These are phyloP conservation scores for Pythium dissotocum DNA, from an alignment of 352 stramenopile species.

Conservation along the genomic window DNA sequence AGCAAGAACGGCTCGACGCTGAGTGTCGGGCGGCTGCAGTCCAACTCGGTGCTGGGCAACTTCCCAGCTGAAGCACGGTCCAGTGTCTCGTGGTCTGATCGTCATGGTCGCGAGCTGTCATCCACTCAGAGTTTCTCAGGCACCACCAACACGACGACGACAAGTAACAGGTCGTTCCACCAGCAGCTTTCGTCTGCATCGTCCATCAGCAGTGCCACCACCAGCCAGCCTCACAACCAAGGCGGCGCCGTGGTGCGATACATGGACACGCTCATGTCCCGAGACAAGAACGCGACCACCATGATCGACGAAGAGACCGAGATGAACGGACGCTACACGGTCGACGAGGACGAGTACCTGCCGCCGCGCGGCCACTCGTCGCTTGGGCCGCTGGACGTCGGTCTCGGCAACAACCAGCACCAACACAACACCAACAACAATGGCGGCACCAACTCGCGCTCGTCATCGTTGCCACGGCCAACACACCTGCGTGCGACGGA, in stretches of 20 bases:
- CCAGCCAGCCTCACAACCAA: slow-evolving; percentile 3
- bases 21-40: slow-evolving; percentile 23
- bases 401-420: neutral
- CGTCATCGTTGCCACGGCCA: neutral
- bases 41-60: slow-evolving; percentile 24
- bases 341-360: slow-evolving; percentile 16
- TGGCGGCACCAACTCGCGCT: neutral
- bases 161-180: slow-evolving; percentile 15
- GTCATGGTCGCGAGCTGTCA: slow-evolving; percentile 7
- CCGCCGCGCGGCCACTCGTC: slow-evolving; percentile 6
- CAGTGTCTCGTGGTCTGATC: slow-evolving; percentile 21
- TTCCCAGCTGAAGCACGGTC: slow-evolving; percentile 25
- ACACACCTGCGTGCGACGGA: slow-evolving; percentile 30
- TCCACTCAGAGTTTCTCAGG: slow-evolving; percentile 19
- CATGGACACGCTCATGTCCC: slow-evolving; percentile 28
- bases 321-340: slow-evolving; percentile 16
- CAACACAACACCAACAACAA: neutral
- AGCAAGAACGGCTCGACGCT: slow-evolving; percentile 18
- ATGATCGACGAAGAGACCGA: slow-evolving; percentile 26
- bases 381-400: neutral
- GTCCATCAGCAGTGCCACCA: slow-evolving; percentile 8
- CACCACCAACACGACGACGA: slow-evolving; percentile 23
- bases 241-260: slow-evolving; percentile 25
- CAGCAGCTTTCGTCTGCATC: slow-evolving; percentile 10
- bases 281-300: slow-evolving; percentile 14